phyloP scores from a whole-genome alignment of 164 flowering plant genomes.

The Cinnamomum micranthum region DNA sequence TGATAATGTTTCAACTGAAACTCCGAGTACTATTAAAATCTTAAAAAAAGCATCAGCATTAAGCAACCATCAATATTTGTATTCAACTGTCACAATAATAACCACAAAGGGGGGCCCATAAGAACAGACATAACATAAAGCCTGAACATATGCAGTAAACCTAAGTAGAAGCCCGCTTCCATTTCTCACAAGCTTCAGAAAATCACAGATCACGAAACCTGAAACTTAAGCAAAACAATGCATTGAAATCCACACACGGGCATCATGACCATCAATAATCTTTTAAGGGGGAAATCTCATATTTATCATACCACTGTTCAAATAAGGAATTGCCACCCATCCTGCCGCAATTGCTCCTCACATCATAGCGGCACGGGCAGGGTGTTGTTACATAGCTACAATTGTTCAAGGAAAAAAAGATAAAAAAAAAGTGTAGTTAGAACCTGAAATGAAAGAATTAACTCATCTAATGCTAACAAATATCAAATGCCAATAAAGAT shows the following conservation, averaged over 20 bases:
- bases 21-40: no score
- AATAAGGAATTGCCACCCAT: slow-evolving; percentile 53
- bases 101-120: slow-evolving; percentile 2
- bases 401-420: neutral
- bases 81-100: neutral
- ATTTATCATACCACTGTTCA: slow-evolving; percentile 40
- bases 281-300: no score
- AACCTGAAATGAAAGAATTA: neutral
- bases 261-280: neutral
- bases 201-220: slow-evolving; percentile 48
- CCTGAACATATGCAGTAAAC: slow-evolving; percentile 5
- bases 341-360: slow-evolving; percentile 44
- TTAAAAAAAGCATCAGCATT: neutral
- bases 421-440: no score
- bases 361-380: slow-evolving; percentile 56
- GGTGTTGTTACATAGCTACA: slow-evolving; percentile 43
- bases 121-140: neutral
- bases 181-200: slow-evolving; percentile 46
- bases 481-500: no score
- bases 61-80: neutral
- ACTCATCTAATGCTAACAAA: no score
- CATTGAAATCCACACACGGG: neutral
- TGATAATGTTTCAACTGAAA: no score
- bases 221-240: slow-evolving; percentile 6
- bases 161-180: slow-evolving; percentile 29